Percentiles rank a stretch among this genome's conserved stretches.
phyloP scores from a whole-genome alignment of 306 rosid genomes.

The Citrullus colocynthis region DNA sequence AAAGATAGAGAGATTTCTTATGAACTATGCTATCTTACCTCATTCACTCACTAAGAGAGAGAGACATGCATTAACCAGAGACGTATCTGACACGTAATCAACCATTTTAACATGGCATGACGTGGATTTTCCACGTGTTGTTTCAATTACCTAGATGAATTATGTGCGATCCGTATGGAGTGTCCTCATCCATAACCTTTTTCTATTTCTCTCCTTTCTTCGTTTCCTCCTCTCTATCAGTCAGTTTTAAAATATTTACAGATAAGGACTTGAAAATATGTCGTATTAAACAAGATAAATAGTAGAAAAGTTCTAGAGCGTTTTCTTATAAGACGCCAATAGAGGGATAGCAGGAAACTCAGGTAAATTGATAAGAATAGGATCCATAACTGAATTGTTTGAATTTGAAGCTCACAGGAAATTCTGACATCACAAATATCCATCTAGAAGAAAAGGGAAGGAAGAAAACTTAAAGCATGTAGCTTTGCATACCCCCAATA shows the following conservation, averaged over 20 bases:
- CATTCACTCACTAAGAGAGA: neutral
- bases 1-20: neutral
- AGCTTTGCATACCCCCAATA: neutral
- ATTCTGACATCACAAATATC: constrained; percentile 1
- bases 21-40: constrained; percentile 6
- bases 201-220: neutral
- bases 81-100: constrained; percentile 40
- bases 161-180: no score
- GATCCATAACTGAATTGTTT: neutral
- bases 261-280: neutral
- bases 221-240: neutral
- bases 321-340: neutral
- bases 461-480: neutral
- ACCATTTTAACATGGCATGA: constrained; percentile 23
- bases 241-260: neutral
- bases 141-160: neutral
- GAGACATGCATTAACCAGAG: constrained; percentile 30
- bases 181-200: no score
- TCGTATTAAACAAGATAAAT: neutral
- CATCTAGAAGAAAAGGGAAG: neutral
- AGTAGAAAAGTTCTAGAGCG: neutral
- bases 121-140: constrained; percentile 33
- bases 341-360: neutral
- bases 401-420: neutral
- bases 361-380: neutral